Evolutionary conservation across 1,284 basidiomycete species (phyloP).

Genomic region (Leccinum griseonigrum): DNA sequence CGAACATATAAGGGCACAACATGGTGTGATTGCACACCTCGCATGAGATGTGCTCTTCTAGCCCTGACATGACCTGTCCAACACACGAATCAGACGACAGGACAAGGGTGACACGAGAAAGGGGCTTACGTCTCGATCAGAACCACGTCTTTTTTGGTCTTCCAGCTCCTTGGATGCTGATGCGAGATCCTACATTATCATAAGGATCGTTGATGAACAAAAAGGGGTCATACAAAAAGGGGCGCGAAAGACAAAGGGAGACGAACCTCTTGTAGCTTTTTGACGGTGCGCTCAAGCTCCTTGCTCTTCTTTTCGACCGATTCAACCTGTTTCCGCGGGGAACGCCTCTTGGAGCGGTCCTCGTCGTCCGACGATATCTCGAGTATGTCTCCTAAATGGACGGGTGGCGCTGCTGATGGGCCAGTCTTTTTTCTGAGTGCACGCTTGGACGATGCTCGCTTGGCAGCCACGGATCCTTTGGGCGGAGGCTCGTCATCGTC

Average conservation of each 20-base stretch:
- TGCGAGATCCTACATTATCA: neutral
- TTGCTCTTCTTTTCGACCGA: constrained; percentile 5
- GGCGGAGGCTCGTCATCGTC: constrained; percentile 43
- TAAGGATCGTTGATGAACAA: neutral
- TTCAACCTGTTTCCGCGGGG: constrained; percentile 4
- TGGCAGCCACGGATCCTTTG: constrained; percentile 26
- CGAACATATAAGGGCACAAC: constrained; percentile 65
- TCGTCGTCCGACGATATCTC: constrained; percentile 34
- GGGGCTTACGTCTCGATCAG: neutral
- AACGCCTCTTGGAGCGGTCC: constrained; percentile 6
- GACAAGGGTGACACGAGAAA: neutral
- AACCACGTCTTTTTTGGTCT: neutral
- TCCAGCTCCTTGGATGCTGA: neutral
- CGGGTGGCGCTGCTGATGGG: neutral
- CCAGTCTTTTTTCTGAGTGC: constrained; percentile 16
- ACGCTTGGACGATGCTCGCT: constrained; percentile 33
- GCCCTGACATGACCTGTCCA: constrained; percentile 18
- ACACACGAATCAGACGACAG: constrained; percentile 2
- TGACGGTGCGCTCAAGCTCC: constrained; percentile 20
- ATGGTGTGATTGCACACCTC: constrained; percentile 61
- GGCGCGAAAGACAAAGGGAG: neutral
- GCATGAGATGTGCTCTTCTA: constrained; percentile 58
- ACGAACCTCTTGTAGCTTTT: constrained; percentile 23
- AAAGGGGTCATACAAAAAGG: neutral
- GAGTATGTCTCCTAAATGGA: constrained; percentile 19